Conservation (phyloP, 2,329 filamentous ascomycete genomes). For the Arthrinium phaeospermum region DNA sequence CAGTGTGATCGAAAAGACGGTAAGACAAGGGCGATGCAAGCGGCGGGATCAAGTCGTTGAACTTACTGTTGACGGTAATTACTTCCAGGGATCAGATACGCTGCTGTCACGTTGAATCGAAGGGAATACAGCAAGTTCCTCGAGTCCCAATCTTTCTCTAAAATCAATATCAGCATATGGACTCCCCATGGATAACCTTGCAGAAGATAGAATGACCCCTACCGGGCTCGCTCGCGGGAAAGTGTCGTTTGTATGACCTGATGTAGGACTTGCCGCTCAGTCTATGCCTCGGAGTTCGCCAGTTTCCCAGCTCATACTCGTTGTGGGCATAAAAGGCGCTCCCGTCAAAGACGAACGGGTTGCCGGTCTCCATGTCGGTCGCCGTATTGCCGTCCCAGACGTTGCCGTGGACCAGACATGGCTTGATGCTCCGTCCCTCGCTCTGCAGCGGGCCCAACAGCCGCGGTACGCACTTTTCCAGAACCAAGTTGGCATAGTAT, state of each 20-base stretch:
- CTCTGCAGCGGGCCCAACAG: conserved; percentile 35
- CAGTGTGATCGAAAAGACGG: too few relatives aligned
- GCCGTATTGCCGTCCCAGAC: conserved; percentile 42
- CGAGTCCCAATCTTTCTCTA: conserved; percentile 36
- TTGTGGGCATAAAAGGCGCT: conserved; percentile 41
- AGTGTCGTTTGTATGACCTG: conserved; percentile 27
- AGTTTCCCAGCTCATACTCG: conserved; percentile 39
- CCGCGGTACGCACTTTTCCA: conserved; percentile 36
- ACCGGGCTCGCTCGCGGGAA: conserved; percentile 29
- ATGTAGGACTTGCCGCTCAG: conserved; percentile 30
- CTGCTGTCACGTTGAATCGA: conserved; percentile 29
- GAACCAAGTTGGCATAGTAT: conserved; percentile 28
- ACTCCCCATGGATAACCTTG: too few relatives aligned
- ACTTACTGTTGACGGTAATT: conserved; percentile 4
- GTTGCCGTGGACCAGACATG: conserved; percentile 41
- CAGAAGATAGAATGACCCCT: too few relatives aligned
- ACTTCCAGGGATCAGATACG: conserved; percentile 22
- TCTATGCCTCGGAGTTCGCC: conserved; percentile 27
- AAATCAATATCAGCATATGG: too few relatives aligned
- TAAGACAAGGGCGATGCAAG: too few relatives aligned
- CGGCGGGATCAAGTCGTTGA: too few relatives aligned
- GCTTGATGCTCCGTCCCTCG: conserved; percentile 38
- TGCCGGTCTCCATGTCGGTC: conserved; percentile 34
- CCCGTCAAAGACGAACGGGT: conserved; percentile 40
- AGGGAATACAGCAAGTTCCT: conserved; percentile 36